phyloP scores from a whole-genome alignment of 208 protist genomes.

The Paratrypanosoma confusum region DNA sequence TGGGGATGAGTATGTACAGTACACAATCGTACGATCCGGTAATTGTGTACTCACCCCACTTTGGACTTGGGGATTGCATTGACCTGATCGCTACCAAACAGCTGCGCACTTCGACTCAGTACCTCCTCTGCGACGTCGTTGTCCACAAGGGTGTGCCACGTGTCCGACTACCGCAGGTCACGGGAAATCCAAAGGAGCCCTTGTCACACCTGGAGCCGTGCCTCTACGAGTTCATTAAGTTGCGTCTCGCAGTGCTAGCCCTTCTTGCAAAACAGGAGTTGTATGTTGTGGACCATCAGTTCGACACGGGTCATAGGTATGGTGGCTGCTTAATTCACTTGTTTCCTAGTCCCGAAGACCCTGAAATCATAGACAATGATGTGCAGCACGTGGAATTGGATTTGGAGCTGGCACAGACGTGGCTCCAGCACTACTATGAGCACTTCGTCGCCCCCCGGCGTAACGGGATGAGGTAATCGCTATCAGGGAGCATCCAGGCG shows the following conservation, averaged over 20 bases:
- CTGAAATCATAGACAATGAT: constrained; percentile 69
- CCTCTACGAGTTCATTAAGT: constrained; percentile 75
- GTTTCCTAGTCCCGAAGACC: constrained; percentile 73
- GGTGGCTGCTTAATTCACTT: constrained; percentile 79
- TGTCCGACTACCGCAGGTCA: constrained; percentile 43
- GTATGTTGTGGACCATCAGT: constrained; percentile 79
- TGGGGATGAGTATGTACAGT: constrained; percentile 84
- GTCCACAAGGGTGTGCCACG: constrained; percentile 69
- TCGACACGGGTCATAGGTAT: constrained; percentile 70
- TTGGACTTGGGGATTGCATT: constrained; percentile 72
- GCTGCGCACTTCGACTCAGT: constrained; percentile 67
- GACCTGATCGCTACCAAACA: constrained; percentile 78
- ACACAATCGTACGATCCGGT: constrained; percentile 58
- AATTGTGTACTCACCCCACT: constrained; percentile 71
- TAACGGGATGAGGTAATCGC: constrained; percentile 9
- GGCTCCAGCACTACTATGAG: constrained; percentile 85
- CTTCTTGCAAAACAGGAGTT: constrained; percentile 70
- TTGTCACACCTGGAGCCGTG: constrained; percentile 61
- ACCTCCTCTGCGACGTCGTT: constrained; percentile 69
- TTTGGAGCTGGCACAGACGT: constrained; percentile 53
- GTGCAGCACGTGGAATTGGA: constrained; percentile 75
- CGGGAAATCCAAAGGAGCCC: constrained; percentile 45
- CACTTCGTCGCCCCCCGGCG: constrained; percentile 48
- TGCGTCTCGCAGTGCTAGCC: constrained; percentile 60
- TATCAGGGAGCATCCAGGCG: no score